Evolutionary conservation across 2,329 filamentous ascomycete species (phyloP), one percentile per base, ranked within the genome.

Genomic region (Purpureocillium lavendulum): DNA sequence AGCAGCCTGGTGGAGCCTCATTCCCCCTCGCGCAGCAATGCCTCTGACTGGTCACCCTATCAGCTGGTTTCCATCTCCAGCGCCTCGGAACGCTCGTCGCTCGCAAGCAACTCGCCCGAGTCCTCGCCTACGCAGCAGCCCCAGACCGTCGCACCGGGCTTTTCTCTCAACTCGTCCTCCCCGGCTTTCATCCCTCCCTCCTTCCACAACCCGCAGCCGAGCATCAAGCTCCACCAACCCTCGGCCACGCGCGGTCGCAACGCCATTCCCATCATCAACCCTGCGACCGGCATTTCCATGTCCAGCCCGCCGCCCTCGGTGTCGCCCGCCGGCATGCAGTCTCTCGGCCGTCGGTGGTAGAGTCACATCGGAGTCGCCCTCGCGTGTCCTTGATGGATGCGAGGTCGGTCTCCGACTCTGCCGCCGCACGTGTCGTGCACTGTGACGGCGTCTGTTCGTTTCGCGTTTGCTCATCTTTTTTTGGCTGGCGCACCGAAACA

Each of bases 241-340:
- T 75, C 89, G 45, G 87, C 89, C 45, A 87, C 89, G 48, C 86
- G 92, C 51, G 80, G 84, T 42, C 87, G 88, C 64, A 97, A 96
- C 63, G 87, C 92, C 56, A 97, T 97, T 51, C 90, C 90, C 43
- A 98, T 98, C 61, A 87, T 97, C 65, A 94, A 98, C 72, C 92
- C 92, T 40, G 85, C 78, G 51, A 96, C 90, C 41, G 88, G 92
- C 57, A 80, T 88, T 61, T 77, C 80, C 56, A 83, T 96, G 71
- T 82, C 87, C 41, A 94, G 87, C 69, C 90, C 90, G 50, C 87
- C 90, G 18, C 82, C 82, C 32, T 81, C 77, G 44, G 73, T 80
- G 33, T 81, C 77, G 33, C 78, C 78, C 45, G 69, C 69, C 57
- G 70, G 76, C 58, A 73, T 81, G 69, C 74, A 75, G 53, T 52